Base-by-base conservation (phyloP, 352 stramenopile species). In the Blastocystis sp. region DNA sequence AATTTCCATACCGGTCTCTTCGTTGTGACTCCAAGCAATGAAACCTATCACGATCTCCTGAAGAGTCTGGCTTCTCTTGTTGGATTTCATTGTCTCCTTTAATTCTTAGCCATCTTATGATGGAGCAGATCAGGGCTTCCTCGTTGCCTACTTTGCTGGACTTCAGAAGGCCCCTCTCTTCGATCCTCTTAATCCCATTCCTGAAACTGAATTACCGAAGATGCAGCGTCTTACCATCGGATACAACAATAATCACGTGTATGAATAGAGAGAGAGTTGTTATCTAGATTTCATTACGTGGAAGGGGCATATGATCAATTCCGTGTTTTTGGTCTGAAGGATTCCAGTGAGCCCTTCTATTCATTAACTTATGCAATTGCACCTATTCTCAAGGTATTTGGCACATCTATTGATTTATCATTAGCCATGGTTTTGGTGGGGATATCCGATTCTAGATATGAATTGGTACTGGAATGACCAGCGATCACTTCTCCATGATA, bases 171-270 rank as follows among this genome's bases (percentile, higher is more conserved):
- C 92, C 19, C 91, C 91, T 75, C 88, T 95, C 32, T 95, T 95
- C 83, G 88, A 27, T 90, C 91, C 49, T 58, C 88, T 54, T 42
- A 85, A 92, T 42, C 58, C 89, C 14, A 90, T 91, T 0, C 88
- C 89, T 49, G 81, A 90, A 35, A 88, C 92, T 65, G 88, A 91
- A 37, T 86, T 92, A 32, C 73, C 83, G 9, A 81, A 71, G 12
- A 78, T 90, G 32, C 51, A 91, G 5, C 83, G 92, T 46, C 89
- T 95, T 9, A 91, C 92, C 4, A 92, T 95, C 63, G 92, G 92
- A 24, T 95, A 94, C 89, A 95, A 95, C 86, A 94, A 94, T 90
- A 94, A 95, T 89, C 92, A 95, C 90, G 94, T 94, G 90, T 95
- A 93, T 85, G 94, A 92, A 75, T 94, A 93, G 39, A 46, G 2